Evolutionary conservation across 108 stramenopile genomes (phyloP), one percentile per base, ranked within the genome.

Genomic region (Skeletonema potamos): DNA sequence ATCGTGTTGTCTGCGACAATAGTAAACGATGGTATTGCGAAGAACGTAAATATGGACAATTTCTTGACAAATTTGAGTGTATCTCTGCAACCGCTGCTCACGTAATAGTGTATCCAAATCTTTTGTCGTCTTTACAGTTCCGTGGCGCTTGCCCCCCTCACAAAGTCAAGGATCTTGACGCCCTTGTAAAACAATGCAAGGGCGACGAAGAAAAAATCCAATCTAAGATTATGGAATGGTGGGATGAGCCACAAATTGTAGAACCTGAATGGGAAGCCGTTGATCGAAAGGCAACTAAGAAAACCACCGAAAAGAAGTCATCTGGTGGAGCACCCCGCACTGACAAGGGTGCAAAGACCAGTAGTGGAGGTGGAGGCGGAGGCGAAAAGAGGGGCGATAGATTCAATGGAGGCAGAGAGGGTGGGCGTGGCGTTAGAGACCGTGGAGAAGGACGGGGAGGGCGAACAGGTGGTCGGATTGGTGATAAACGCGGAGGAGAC

Each of bases 151-250:
- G 93, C 68, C 93, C 93, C 27, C 70, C 76, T 15, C 87, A 91
- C 85, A 90, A 87, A 85, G 65, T 72, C 27, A 89, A 88, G 62
- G 93, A 94, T 57, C 84, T 94, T 11, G 93, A 92, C 62, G 72
- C 85, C 26, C 82, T 94, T 18, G 87, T 90, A 18, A 92, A 91
- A 60, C 57, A 73, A 77, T 77, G 85, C 77, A 87, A 92, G 76
- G 93, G 93, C 32, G 87, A 94, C 70, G 90, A 92, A 66, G 83
- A 80, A 39, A 85, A 86, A 75, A 88, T 94, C 64, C 80, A 72
- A 62, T 72, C 80, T 44, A 81, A 82, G 67, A 90, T 94, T 65
- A 70, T 68, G 30, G 77, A 87, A 59, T 94, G 93, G 93, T 94
- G 90, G 90, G 86, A 90, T 15, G 90, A 92, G 59, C 87, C 87